Evolutionary conservation across 1,139 yeast species (phyloP), one percentile per base, ranked within the genome.

Genomic region (Yamadazyma conglobata): DNA sequence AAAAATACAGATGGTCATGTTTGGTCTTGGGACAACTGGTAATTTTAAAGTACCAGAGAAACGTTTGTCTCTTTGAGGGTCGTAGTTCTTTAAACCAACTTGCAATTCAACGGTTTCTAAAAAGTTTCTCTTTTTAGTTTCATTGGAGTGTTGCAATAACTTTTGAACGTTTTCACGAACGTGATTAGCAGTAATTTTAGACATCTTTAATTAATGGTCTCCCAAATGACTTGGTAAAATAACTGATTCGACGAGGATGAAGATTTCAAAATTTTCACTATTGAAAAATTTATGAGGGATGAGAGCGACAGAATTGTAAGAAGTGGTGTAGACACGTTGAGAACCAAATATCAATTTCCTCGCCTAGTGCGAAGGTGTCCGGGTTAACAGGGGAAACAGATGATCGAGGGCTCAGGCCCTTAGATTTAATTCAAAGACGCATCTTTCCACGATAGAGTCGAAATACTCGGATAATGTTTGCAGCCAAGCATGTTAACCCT

Each of bases 31-130:
- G 55, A 94, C 96, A 67, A 82, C 82, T 65, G 99, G 99, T 62
- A 93, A 81, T 78, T 83, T 91, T 77, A 93, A 83, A 64, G 97
- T 67, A 79, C 99, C 99, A 69, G 97, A 89, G 97, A 93, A 93
- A 87, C 99, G 97, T 91, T 93, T 93, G 76, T 93, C 99, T 85
- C 99, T 89, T 80, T 93, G 98, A 68, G 99, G 97, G 73, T 93
- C 99, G 77, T 93, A 93, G 95, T 91, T 91, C 91, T 93, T 93
- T 64, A 93, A 82, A 71, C 98, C 98, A 63, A 93, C 95, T 79
- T 93, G 98, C 69, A 93, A 83, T 78, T 93, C 99, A 63, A 93
- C 89, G 73, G 99, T 91, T 82, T 93, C 98, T 76, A 91, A 84
- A 79, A 93, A 93, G 95, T 93, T 91, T 84, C 99, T 88, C 96